phyloP scores from a whole-genome alignment of 2,329 filamentous ascomycete species.

The Harringtonia lauricola region DNA sequence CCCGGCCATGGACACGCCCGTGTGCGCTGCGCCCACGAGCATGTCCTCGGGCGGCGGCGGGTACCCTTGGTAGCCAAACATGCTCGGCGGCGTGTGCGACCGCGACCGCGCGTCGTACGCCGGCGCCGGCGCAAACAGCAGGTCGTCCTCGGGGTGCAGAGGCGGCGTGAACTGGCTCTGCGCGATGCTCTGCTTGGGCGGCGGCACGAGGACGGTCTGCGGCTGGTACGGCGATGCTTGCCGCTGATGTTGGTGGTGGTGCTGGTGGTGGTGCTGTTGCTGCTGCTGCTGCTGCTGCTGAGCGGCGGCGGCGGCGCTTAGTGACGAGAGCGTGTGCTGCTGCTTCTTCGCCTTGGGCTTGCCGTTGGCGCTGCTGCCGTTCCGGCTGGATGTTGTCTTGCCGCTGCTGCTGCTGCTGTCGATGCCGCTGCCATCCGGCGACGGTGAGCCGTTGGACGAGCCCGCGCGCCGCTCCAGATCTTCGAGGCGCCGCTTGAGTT shows the following conservation, averaged over 20 bases:
- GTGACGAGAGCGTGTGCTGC: conserved; percentile 16
- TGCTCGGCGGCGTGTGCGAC: conserved; percentile 56
- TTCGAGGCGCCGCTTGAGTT: conserved; percentile 81
- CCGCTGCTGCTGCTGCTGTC: conserved; percentile 22
- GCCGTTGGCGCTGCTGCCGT: conserved; percentile 12
- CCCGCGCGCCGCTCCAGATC: conserved; percentile 73
- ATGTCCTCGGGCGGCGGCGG: conserved; percentile 51
- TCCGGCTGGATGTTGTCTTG: conserved; percentile 7
- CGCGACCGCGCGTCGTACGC: conserved; percentile 54
- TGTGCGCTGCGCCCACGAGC: conserved; percentile 31
- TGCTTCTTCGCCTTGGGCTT: conserved; percentile 28
- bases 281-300: conserved; percentile 15
- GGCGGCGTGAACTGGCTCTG: conserved; percentile 51
- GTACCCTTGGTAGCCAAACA: conserved; percentile 43
- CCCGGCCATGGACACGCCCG: neutral
- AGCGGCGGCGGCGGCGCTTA: conserved; percentile 10
- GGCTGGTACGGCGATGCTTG: conserved; percentile 6
- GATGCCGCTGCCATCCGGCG: conserved; percentile 3
- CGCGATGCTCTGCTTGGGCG: conserved; percentile 27
- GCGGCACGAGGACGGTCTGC: conserved; percentile 21
- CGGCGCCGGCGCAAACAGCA: conserved; percentile 43
- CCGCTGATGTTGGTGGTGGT: neutral
- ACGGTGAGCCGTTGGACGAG: conserved; percentile 18
- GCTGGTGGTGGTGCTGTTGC: conserved; percentile 12
- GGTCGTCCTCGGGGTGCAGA: conserved; percentile 50